Percentiles rank a stretch among this genome's conserved stretches.
Evolutionary conservation across 2,329 filamentous ascomycete species (phyloP).

Genomic region (Alternaria conjuncta): DNA sequence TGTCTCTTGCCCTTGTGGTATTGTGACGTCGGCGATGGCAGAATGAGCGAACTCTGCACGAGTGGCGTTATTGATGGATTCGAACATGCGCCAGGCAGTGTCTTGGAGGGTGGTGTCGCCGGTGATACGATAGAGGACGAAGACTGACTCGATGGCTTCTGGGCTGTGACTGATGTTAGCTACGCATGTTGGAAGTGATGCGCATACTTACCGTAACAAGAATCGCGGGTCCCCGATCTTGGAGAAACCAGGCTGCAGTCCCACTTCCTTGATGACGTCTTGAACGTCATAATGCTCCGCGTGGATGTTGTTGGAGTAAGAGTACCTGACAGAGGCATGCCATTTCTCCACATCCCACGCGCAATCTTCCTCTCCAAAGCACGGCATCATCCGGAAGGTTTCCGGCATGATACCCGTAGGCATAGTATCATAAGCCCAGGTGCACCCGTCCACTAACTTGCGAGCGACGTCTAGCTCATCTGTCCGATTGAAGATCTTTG

Average conservation of each 20-base stretch:
- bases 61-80: slow-evolving; percentile 71
- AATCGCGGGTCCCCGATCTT: slow-evolving; percentile 49
- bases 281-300: slow-evolving; percentile 23
- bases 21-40: slow-evolving; percentile 70
- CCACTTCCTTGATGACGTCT: slow-evolving; percentile 47
- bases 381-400: slow-evolving; percentile 52
- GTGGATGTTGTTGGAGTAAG: slow-evolving; percentile 17
- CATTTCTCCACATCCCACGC: slow-evolving; percentile 53
- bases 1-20: slow-evolving; percentile 33
- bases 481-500: slow-evolving; percentile 58
- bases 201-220: slow-evolving; percentile 47
- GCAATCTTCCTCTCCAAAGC: slow-evolving; percentile 50
- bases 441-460: slow-evolving; percentile 61
- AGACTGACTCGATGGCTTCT: slow-evolving; percentile 86
- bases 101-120: slow-evolving; percentile 78
- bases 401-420: slow-evolving; percentile 63
- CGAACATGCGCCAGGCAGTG: slow-evolving; percentile 86
- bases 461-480: slow-evolving; percentile 58
- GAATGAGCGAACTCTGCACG: slow-evolving; percentile 71
- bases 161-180: slow-evolving; percentile 59
- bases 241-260: slow-evolving; percentile 51
- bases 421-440: slow-evolving; percentile 61
- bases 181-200: too few species aligned
- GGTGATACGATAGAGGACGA: slow-evolving; percentile 90
- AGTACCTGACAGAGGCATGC: slow-evolving; percentile 48